Base-by-base conservation (phyloP, 2,329 filamentous ascomycete species). In the Fusarium liriodendri region DNA sequence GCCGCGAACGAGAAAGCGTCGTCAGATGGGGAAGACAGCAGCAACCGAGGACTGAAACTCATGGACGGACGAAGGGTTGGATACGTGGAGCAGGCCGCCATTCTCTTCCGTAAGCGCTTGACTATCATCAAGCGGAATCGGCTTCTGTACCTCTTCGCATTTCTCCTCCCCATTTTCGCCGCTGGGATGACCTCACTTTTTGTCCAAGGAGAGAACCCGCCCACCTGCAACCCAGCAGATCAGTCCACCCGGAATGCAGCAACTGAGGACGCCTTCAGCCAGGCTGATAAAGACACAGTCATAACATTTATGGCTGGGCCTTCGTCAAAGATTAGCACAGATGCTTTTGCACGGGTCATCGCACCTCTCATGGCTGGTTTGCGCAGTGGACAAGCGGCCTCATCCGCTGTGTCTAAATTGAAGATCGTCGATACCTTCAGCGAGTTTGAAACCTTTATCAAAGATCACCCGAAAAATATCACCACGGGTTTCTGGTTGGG, bases 111-210 rank as follows among this genome's bases (percentile, higher is more conserved):
- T 63, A 98, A 98, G 82, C 89, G 95, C 33, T 84, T 90, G 67
- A 95, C 91, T 0, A 92, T 98, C 38, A 86, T 97, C 61, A 92
- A 92, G 76, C 88, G 92, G 38, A 97, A 96, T 79, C 93, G 91
- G 82, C 86, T 96, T 54, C 93, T 95, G 0, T 95, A 95, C 66
- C 79, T 92, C 9, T 90, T 91, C 3, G 95, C 94, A 1, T 87
- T 97, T 40, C 75, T 95, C 1, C 90, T 98, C 14, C 95, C 95
- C 0, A 89, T 98, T 62, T 86, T 95, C 65, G 93, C 94, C 1
- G 93, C 94, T 20, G 94, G 92, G 0, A 84, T 98, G 18, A 94
- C 95, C 0, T 94, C 92, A 5, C 86, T 97, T 3, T 95, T 96
- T 77, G 84, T 98, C 9, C 87, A 88, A 50, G 83, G 84, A 55